phyloP scores from a whole-genome alignment of 2,329 filamentous ascomycete species.

The Curvularia spicifera region DNA sequence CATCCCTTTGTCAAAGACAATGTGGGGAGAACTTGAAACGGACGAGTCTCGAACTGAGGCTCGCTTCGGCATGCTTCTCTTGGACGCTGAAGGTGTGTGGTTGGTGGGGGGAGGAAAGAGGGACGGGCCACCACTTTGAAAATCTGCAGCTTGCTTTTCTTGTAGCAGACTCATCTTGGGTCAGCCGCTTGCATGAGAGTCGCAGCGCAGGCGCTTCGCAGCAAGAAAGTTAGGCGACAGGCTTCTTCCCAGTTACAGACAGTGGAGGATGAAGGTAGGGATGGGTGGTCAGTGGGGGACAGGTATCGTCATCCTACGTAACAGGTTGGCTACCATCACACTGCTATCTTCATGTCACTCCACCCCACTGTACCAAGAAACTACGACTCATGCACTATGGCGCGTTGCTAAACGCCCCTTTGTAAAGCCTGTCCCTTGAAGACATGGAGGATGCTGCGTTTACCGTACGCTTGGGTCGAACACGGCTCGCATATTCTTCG shows the following conservation, averaged over 20 bases:
- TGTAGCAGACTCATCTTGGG: not conserved
- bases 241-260: not conserved
- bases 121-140: not conserved
- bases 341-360: not conserved
- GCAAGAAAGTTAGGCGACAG: not conserved
- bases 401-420: not conserved
- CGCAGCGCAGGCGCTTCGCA: not conserved
- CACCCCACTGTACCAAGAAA: not conserved
- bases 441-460: slow-evolving; percentile 4
- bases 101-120: not conserved
- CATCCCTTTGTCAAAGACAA: no score
- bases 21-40: not conserved
- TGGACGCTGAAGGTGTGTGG: not conserved
- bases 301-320: not conserved
- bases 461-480: slow-evolving; percentile 11
- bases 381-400: not conserved
- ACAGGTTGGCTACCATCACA: not conserved
- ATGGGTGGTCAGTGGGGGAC: not conserved
- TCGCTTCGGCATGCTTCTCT: slow-evolving; percentile 1
- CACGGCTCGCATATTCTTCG: slow-evolving; percentile 11
- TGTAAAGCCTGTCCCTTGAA: slow-evolving; percentile 3
- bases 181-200: not conserved
- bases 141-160: not conserved
- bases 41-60: not conserved
- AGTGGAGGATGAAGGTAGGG: not conserved